Conservation (phyloP, 2,329 filamentous ascomycete species). For the Trichoderma gracile region DNA sequence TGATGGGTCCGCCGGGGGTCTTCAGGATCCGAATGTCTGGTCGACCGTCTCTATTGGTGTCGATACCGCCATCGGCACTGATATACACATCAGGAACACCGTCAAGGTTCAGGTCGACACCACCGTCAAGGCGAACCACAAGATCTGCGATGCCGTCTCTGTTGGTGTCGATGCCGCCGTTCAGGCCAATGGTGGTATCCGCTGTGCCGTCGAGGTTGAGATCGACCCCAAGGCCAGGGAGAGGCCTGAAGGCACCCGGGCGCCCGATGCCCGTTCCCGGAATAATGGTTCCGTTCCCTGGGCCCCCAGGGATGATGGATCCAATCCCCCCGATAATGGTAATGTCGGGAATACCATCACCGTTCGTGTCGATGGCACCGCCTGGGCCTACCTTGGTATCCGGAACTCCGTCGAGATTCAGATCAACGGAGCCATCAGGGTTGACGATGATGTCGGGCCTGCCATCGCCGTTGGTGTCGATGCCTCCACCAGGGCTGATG, state of each 20-base stretch:
- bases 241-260: background rate
- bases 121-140: background rate
- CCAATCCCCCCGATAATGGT: background rate
- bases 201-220: background rate
- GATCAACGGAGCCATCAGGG: conserved; percentile 1
- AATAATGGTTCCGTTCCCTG: background rate
- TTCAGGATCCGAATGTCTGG: background rate
- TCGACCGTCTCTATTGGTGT: background rate
- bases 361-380: background rate
- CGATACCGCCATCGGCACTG: background rate
- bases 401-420: conserved; percentile 1
- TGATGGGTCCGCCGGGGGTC: background rate
- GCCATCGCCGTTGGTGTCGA: conserved; percentile 9
- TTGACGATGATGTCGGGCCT: background rate
- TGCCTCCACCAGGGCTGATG: background rate
- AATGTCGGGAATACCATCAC: conserved; percentile 16
- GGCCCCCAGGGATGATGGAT: background rate
- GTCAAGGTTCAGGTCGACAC: background rate
- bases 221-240: background rate
- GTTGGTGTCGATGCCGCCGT: background rate
- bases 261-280: too few species aligned
- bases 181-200: background rate
- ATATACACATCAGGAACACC: background rate
- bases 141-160: conserved; percentile 2
- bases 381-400: background rate